Base-by-base conservation (phyloP, 768 basidiomycete genomes). In the Tulasnella calospora region DNA sequence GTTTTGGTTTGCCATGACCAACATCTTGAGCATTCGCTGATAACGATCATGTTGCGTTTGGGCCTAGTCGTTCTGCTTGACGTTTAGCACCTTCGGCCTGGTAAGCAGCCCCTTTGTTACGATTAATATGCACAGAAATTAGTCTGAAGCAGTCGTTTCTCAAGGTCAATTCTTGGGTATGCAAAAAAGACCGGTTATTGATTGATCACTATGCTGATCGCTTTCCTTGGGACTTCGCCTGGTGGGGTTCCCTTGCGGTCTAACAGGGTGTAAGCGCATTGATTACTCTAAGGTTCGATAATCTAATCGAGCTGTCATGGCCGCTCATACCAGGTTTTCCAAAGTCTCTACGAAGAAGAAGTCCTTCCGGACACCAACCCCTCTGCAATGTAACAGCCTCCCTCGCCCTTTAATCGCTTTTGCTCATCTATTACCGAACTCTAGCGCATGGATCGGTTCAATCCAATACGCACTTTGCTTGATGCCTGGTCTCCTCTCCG, bases 321-420 rank as follows among this genome's bases (percentile, higher is more conserved):
- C 44, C 44, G 2, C 30, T 69, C 38, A 2, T 70, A 2, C 0
- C 74, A 93, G 92, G 87, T 90, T 33, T 93, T 93, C 82, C 93
- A 94, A 86, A 87, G 87, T 9, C 92, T 92, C 82, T 93, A 94
- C 80, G 86, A 92, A 80, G 83, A 87, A 44, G 86, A 85, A 2
- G 27, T 91, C 6, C 85, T 93, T 35, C 83, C 81, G 0, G 80
- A 86, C 38, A 85, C 86, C 0, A 86, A 88, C 7, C 87, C 91
- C 4, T 93, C 92, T 17, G 87, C 83, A n/a, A 93, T 92, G 91
- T 91, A 82, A 4, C 23, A 4, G 0, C 40, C 17, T 55, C 15
- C n/a, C 27, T 15, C 23, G 21, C 80, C 79, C 67, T 79, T 80
- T 8, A 46, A n/a, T n/a, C n/a, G n/a, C 17, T 40, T 72, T 27